A percentile compares a stretch with the other conserved stretches of the same genome.
Evolutionary conservation across 164 flowering plant species (phyloP).

Genomic region (Amborella trichopoda): DNA sequence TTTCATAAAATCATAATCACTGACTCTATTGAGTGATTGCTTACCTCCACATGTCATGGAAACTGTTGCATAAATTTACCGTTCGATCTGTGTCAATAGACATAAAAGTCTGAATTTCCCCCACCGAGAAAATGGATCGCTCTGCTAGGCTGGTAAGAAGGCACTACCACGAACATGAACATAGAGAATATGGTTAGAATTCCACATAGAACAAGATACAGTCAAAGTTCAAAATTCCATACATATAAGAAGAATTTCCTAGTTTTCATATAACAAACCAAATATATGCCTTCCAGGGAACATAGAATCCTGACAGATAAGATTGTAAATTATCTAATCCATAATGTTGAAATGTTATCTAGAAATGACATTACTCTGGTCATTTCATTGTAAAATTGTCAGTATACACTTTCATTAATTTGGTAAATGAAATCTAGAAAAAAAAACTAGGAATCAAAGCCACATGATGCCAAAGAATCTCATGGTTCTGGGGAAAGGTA

Average conservation of each 20-base stretch:
- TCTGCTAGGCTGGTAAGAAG: slow-evolving; percentile 55
- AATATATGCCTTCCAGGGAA: neutral
- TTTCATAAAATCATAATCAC: neutral
- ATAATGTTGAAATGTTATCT: no score
- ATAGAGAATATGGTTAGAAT: neutral
- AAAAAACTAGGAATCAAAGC: no score
- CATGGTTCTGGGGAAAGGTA: no score
- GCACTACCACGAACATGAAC: slow-evolving; percentile 33
- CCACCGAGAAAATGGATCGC: slow-evolving; percentile 76
- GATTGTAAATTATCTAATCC: neutral
- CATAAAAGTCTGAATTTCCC: slow-evolving; percentile 97
- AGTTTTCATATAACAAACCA: neutral
- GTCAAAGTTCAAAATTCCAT: neutral
- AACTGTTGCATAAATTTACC: slow-evolving; percentile 81
- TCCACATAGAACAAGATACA: neutral
- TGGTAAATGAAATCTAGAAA: no score
- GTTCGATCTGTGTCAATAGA: slow-evolving; percentile 94
- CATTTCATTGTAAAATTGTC: neutral
- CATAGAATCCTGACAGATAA: neutral
- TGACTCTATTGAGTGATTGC: neutral
- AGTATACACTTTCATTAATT: no score
- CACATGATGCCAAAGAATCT: no score
- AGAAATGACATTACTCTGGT: neutral
- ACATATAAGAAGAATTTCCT: neutral
- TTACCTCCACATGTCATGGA: slow-evolving; percentile 98